Base-by-base conservation (phyloP, 2,329 filamentous ascomycete species). In the Trichoderma harzianum region DNA sequence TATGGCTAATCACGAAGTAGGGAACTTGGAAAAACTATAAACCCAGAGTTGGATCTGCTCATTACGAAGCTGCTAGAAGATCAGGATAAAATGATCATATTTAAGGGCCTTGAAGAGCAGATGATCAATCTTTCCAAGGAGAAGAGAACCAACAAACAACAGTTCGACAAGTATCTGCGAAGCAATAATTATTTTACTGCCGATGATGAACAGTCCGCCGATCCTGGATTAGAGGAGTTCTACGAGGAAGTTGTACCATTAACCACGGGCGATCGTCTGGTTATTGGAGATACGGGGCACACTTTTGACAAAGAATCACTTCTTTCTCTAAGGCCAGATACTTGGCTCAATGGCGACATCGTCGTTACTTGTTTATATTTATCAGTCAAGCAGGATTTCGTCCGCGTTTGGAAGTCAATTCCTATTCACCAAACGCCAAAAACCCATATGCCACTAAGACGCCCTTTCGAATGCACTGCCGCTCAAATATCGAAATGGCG, bases 321-420 rank as follows among this genome's bases (percentile, higher is more conserved):
- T 26, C 14, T 10, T 24, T 64, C 21, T 16, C 32, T 72, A 16
- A 34, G 14, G 32, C 43, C 28, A 64, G 28, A 18, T 36, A 63
- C 34, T 18, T 65, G 34, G 51, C 34, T 72, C 3, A 69, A 18
- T 36, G 24, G 58, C 28, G 18, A 58, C 36, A 57, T 57, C n/a
- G 57, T 70, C 12, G 11, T 70, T 26, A 58, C 72, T 34, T 74
- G 39, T 47, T 65, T 74, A 58, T 62, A 73, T 24, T 21, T 75
- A 28, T 74, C 65, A 28, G 63, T 71, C 16, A 75, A 71, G 34
- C 24, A 70, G 11, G 7, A 57, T 8, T 75, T 65, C 36, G 32
- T 74, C 14, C 47, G 43, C 21, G 58, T 74, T 51, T 60, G 68
- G n/a, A 71, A 72, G 63, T 75, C 57, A 28, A 58, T 74, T 34